Evolutionary conservation across 495 filamentous ascomycete species (phyloP), one percentile per base, ranked within the genome.

Genomic region (Chaetomium cochliodes): DNA sequence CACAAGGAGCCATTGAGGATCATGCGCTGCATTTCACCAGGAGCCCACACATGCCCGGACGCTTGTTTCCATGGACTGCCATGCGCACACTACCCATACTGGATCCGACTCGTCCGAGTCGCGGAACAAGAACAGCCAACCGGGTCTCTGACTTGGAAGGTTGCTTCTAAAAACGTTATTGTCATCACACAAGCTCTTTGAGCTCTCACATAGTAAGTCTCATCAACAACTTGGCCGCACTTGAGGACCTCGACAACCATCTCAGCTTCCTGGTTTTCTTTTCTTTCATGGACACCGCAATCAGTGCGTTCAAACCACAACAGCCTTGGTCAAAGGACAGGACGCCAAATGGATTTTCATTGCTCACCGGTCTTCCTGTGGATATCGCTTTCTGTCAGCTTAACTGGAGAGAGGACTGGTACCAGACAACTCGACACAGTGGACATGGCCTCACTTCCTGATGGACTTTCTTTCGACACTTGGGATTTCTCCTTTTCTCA

Each of bases 41-140:
- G 42, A 60, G 30, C 4, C 59, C 20, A 16, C 13, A 3, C 55
- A 51, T 53, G 33, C 61, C 33, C 66, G 57, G 62, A 61, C 39
- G 26, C 52, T 47, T 44, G 20, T 58, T 42, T 64, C 61, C 61
- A 33, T 28, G 65, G 47, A 67, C 39, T 60, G 37, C 56, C 49
- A n/a, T 18, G 28, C 26, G 28, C 26, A 51, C 33, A 3, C 18
- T 49, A 20, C 49, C 33, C n/a, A 37, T 5, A 44, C 59, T 44
- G 60, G 65, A 55, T 37, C 22, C 55, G 65, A 59, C 65, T 67
- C 65, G 60, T 44, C 65, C 60, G 65, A 67, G 65, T 67, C 65
- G 58, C 3, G 49, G 55, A 15, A 59, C 33, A 30, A 57, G 56
- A 58, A 58, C 47, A 53, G 11, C 53, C 47, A 2, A 25, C 37